Conservation (phyloP, 2,329 filamentous ascomycete species). For the Fusarium sp. region DNA sequence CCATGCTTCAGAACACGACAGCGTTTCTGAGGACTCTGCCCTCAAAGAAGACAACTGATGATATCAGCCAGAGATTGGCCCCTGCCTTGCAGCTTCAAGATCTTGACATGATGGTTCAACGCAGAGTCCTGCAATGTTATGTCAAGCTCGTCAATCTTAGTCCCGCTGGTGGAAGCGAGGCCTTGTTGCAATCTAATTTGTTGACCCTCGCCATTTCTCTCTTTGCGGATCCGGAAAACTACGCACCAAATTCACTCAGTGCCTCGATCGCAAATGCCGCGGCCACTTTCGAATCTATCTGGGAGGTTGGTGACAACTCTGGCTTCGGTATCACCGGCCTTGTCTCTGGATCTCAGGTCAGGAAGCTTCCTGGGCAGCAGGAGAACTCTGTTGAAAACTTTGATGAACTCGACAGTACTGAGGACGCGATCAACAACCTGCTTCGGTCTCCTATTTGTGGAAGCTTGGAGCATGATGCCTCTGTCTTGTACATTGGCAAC, state of each 20-base stretch:
- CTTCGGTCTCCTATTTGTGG: constrained; percentile 80
- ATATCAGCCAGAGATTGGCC: constrained; percentile 84
- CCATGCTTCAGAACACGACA: constrained; percentile 95
- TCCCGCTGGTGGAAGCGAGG: constrained; percentile 85
- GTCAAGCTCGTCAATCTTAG: constrained; percentile 90
- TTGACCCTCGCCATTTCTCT: constrained; percentile 89
- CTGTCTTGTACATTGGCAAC: constrained; percentile 76
- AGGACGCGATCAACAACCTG: constrained; percentile 72
- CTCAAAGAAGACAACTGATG: constrained; percentile 85
- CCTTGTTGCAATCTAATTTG: constrained; percentile 89
- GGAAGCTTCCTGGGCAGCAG: constrained; percentile 77
- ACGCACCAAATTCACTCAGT: constrained; percentile 85
- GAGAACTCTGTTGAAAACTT: constrained; percentile 58
- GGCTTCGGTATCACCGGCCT: constrained; percentile 94
- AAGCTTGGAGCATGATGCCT: constrained; percentile 90
- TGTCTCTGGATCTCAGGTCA: constrained; percentile 80
- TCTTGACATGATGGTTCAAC: constrained; percentile 90
- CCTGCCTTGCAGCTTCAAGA: constrained; percentile 91
- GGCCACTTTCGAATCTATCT: constrained; percentile 90
- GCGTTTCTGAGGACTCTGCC: constrained; percentile 89
- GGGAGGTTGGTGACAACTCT: constrained; percentile 94
- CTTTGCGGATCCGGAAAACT: constrained; percentile 93
- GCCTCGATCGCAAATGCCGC: constrained; percentile 92
- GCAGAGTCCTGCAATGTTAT: constrained; percentile 94
- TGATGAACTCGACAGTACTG: constrained; percentile 69